Conservation (phyloP, 208 protist species). For the Zelonia costaricensis region DNA sequence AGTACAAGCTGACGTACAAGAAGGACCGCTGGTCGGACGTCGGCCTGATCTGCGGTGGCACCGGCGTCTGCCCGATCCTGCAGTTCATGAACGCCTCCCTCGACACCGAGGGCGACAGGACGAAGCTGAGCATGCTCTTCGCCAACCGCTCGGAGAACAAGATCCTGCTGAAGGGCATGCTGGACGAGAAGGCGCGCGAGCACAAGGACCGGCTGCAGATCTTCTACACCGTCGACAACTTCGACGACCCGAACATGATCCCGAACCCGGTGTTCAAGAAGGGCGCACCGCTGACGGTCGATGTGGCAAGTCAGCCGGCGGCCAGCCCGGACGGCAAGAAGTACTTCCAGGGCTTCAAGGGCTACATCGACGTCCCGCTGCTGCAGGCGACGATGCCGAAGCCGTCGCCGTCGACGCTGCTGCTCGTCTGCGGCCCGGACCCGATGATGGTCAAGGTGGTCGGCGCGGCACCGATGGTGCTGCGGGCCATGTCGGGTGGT, state of each 20-base stretch:
- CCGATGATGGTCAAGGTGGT: slow-evolving; percentile 81
- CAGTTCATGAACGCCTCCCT: slow-evolving; percentile 90
- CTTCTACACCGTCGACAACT: slow-evolving; percentile 85
- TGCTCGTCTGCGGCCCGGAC: slow-evolving; percentile 90
- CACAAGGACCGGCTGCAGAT: slow-evolving; percentile 81
- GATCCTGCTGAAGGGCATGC: slow-evolving; percentile 90
- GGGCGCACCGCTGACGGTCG: slow-evolving; percentile 28
- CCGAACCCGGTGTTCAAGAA: slow-evolving; percentile 47
- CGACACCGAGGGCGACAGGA: slow-evolving; percentile 79
- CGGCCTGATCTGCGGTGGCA: slow-evolving; percentile 91
- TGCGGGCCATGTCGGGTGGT: slow-evolving; percentile 75
- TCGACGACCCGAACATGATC: slow-evolving; percentile 55
- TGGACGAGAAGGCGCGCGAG: slow-evolving; percentile 70
- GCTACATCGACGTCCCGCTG: slow-evolving; percentile 75
- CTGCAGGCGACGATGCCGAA: slow-evolving; percentile 78
- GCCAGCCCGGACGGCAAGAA: slow-evolving; percentile 45
- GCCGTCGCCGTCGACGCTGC: slow-evolving; percentile 63
- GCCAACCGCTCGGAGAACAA: slow-evolving; percentile 92
- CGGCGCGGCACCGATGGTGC: slow-evolving; percentile 52
- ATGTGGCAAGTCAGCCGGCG: slow-evolving; percentile 37
- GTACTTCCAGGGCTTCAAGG: slow-evolving; percentile 78
- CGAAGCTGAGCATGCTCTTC: slow-evolving; percentile 85
- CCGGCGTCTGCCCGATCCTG: slow-evolving; percentile 92
- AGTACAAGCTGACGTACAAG: slow-evolving; percentile 86
- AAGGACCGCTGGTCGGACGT: slow-evolving; percentile 79